Conservation (phyloP, 177 flowering plant genomes). For the Tripterygium wilfordii region DNA sequence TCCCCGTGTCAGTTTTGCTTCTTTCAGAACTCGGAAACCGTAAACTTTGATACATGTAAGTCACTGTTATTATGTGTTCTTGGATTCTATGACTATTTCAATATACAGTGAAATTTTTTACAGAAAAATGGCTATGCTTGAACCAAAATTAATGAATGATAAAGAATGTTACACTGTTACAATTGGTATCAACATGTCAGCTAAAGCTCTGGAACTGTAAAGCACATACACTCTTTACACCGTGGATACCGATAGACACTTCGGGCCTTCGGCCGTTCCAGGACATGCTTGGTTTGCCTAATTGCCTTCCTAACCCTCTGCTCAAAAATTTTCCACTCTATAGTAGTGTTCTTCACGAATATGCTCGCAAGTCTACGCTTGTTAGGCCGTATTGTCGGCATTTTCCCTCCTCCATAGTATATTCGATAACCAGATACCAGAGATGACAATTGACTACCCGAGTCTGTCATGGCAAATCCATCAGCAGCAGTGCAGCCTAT, state of each 20-base stretch:
- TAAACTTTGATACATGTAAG: too few relatives aligned
- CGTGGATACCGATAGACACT: slow-evolving; percentile 69
- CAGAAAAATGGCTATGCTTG: too few relatives aligned
- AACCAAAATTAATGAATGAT: too few relatives aligned
- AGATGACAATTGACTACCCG: slow-evolving; percentile 95
- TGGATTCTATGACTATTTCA: too few relatives aligned
- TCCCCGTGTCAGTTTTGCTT: slow-evolving; percentile 62
- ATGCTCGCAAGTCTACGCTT: slow-evolving; percentile 88
- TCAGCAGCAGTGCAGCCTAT: slow-evolving; percentile 88
- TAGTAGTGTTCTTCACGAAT: slow-evolving; percentile 68
- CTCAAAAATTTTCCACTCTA: slow-evolving; percentile 78
- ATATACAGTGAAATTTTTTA: too few relatives aligned
- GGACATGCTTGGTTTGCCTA: slow-evolving; percentile 61
- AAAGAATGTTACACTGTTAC: too few relatives aligned
- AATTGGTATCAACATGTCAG: neutral
- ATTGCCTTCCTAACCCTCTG: slow-evolving; percentile 65
- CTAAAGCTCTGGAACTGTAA: neutral
- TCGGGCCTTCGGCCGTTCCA: slow-evolving; percentile 38
- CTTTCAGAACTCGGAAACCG: slow-evolving; percentile 18
- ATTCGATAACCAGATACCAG: slow-evolving; percentile 84
- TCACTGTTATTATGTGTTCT: too few relatives aligned
- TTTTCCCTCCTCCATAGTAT: slow-evolving; percentile 73
- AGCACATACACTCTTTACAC: slow-evolving; percentile 66
- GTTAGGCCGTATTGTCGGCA: slow-evolving; percentile 91
- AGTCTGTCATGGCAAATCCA: slow-evolving; percentile 95